Percentiles rank a stretch among this genome's conserved stretches.
Evolutionary conservation across 2,329 filamentous ascomycete species (phyloP).

Genomic region (Clarireedia homoeocarpa): DNA sequence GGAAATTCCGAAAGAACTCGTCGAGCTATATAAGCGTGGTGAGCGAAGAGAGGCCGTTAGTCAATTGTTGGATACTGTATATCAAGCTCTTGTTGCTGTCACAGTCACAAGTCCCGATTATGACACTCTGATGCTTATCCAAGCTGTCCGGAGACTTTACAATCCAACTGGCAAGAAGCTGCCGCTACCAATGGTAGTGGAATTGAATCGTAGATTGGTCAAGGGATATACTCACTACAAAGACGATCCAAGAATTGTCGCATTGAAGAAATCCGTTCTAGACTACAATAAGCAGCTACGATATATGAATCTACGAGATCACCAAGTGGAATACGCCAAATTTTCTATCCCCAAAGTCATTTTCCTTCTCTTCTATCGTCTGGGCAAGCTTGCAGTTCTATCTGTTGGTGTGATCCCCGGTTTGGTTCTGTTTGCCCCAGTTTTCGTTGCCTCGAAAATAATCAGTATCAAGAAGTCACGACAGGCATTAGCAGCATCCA

Average conservation of each 20-base stretch:
- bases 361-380: conserved; percentile 71
- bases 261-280: conserved; percentile 12
- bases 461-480: conserved; percentile 67
- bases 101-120: conserved; percentile 94
- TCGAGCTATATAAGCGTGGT: conserved; percentile 76
- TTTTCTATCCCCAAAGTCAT: conserved; percentile 53
- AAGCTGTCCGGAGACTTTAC: conserved; percentile 87
- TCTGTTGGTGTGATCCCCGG: conserved; percentile 78
- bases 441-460: conserved; percentile 75
- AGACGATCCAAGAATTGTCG: conserved; percentile 12
- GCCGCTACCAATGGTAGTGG: conserved; percentile 32
- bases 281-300: conserved; percentile 56
- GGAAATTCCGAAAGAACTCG: conserved; percentile 73
- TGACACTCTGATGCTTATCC: conserved; percentile 82
- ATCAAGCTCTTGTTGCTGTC: conserved; percentile 65
- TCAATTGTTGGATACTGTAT: conserved; percentile 61
- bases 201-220: conserved; percentile 83
- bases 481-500: conserved; percentile 75
- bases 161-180: conserved; percentile 56
- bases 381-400: conserved; percentile 68
- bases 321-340: conserved; percentile 15
- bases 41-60: conserved; percentile 83
- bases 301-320: conserved; percentile 14
- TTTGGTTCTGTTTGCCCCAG: conserved; percentile 75
- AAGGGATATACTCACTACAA: conserved; percentile 60